A percentile compares a stretch with the other conserved stretches of the same genome.
Conservation (phyloP, 805 yeast genomes). For the Kuraishia piskuri region DNA sequence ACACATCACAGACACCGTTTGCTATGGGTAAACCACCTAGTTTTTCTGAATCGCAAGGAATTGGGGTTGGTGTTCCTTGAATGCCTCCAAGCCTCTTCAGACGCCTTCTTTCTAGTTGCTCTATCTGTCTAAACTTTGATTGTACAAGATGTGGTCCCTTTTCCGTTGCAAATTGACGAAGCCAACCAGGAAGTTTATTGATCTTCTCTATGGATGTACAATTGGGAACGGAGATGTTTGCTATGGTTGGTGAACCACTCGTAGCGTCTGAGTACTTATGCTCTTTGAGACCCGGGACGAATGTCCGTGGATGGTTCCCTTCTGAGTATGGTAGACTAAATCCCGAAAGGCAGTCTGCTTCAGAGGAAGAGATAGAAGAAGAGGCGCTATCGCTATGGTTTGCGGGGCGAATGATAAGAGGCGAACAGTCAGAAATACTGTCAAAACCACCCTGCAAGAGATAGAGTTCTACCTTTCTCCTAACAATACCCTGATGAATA, state of each 20-base stretch:
- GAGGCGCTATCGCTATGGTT: neutral
- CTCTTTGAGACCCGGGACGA: neutral
- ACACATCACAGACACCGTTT: neutral
- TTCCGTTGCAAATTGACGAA: conserved; percentile 6
- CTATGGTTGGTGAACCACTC: neutral
- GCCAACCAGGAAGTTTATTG: conserved; percentile 7
- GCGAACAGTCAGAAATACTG: neutral
- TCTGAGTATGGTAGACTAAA: conserved; percentile 4
- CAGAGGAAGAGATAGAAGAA: conserved; percentile 4
- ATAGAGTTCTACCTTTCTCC: neutral
- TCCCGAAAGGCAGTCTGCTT: neutral
- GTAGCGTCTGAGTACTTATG: neutral
- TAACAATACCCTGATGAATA: neutral
- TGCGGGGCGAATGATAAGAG: neutral
- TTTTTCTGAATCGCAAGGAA: neutral
- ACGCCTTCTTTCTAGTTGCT: conserved; percentile 10
- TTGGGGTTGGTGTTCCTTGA: neutral
- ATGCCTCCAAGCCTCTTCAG: neutral
- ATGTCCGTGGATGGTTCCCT: neutral
- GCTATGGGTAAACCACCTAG: neutral
- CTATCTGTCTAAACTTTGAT: conserved; percentile 28
- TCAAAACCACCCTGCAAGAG: conserved; percentile 1
- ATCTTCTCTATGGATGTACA: conserved; percentile 5
- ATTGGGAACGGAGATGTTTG: neutral
- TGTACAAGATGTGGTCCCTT: conserved; percentile 19